A percentile compares a stretch with the other conserved stretches of the same genome.
These are phyloP conservation scores for Trametes maxima DNA, from an alignment of 768 basidiomycete species.

Conservation along the genomic window DNA sequence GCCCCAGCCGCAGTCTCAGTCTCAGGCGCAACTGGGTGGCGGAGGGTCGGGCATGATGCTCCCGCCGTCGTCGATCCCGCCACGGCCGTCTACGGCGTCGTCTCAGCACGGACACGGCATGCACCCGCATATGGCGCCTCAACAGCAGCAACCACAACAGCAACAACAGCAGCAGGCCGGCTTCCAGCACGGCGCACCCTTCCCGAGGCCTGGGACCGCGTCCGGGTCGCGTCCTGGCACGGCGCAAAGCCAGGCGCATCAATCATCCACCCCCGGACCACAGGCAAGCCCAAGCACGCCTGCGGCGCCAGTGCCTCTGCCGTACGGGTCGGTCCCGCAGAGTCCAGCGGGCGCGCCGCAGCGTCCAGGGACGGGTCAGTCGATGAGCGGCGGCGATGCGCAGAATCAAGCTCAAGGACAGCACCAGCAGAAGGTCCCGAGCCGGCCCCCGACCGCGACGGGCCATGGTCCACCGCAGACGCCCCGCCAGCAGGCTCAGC, in stretches of 20 bases:
- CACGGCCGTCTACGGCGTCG: slow-evolving; percentile 29
- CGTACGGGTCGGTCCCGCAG: slow-evolving; percentile 17
- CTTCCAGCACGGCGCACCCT: slow-evolving; percentile 10
- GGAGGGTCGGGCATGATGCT: slow-evolving; percentile 23
- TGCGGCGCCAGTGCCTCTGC: slow-evolving; percentile 26
- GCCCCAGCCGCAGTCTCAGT: slow-evolving; percentile 6
- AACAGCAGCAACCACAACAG: slow-evolving; percentile 26
- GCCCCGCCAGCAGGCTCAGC: slow-evolving; percentile 29
- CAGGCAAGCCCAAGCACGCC: slow-evolving; percentile 12
- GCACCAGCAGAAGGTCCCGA: slow-evolving; percentile 24
- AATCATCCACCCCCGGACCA: slow-evolving; percentile 7
- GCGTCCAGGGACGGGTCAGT: slow-evolving; percentile 35
- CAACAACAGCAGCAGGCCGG: slow-evolving; percentile 14
- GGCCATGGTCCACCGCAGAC: slow-evolving; percentile 32
- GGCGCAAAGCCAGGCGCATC: slow-evolving; percentile 21
- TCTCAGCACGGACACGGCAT: slow-evolving; percentile 19
- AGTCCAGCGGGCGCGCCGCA: slow-evolving; percentile 25
- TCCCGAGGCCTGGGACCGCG: slow-evolving; percentile 22
- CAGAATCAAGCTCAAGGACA: slow-evolving; percentile 8
- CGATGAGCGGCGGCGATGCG: slow-evolving; percentile 26
- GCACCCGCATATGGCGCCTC: slow-evolving; percentile 23
- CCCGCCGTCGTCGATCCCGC: slow-evolving; percentile 32
- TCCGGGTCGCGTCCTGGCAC: slow-evolving; percentile 19
- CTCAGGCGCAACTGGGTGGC: neutral
- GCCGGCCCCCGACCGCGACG: slow-evolving; percentile 33